A percentile compares a stretch with the other conserved stretches of the same genome.
Conservation (phyloP, 306 rosid genomes). For the Calophaca sinica region DNA sequence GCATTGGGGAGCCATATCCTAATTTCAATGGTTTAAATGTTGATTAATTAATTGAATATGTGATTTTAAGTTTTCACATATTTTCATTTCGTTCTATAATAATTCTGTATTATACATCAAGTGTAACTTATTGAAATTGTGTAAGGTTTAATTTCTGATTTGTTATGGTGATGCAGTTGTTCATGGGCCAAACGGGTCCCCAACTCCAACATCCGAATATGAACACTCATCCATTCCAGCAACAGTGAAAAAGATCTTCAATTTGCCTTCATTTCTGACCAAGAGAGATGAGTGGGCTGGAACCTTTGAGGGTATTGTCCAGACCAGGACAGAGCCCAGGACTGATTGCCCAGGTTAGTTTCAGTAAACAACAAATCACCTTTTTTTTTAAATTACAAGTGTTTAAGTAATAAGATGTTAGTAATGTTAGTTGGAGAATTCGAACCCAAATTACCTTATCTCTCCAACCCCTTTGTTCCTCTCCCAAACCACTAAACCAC, state of each 20-base stretch:
- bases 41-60: no score
- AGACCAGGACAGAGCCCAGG: slow-evolving; percentile 67
- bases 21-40: no score
- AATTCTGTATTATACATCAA: neutral
- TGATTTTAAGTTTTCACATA: neutral
- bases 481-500: no score
- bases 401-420: no score
- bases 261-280: slow-evolving; percentile 78
- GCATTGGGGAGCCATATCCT: no score
- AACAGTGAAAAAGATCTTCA: slow-evolving; percentile 80
- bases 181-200: slow-evolving; percentile 87
- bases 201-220: slow-evolving; percentile 74
- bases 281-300: slow-evolving; percentile 90
- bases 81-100: no score
- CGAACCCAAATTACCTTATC: no score
- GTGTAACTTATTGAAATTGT: neutral
- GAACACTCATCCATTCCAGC: slow-evolving; percentile 93
- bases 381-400: no score
- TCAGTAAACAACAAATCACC: neutral
- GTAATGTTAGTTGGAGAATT: no score
- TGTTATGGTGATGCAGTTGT: slow-evolving; percentile 64
- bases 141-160: neutral
- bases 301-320: slow-evolving; percentile 76
- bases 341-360: slow-evolving; percentile 89
- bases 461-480: no score